These are phyloP conservation scores for Salix purpurea DNA, from an alignment of 345 rosid species.

Conservation along the genomic window DNA sequence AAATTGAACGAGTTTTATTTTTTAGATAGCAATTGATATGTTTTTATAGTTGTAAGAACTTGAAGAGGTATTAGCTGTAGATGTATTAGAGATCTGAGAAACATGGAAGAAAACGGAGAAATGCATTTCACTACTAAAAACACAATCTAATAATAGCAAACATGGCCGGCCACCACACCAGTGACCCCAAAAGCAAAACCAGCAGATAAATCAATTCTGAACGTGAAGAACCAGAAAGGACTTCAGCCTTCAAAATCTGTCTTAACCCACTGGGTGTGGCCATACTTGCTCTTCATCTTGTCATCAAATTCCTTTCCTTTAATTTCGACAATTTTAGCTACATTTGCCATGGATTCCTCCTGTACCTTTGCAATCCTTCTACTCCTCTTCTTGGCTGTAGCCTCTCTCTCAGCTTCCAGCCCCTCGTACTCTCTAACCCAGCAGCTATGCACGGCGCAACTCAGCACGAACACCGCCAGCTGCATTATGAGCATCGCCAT, in stretches of 20 bases:
- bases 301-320: slow-evolving; percentile 45
- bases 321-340: slow-evolving; percentile 31
- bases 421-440: slow-evolving; percentile 59
- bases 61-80: no score
- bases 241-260: slow-evolving; percentile 51
- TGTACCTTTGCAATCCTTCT: slow-evolving; percentile 42
- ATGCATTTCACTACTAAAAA: not conserved
- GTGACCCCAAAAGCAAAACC: slow-evolving; percentile 29
- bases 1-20: no score
- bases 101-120: no score
- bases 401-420: slow-evolving; percentile 45
- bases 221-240: not conserved
- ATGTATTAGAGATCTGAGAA: no score
- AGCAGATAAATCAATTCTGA: not conserved
- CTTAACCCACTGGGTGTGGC: slow-evolving; percentile 45
- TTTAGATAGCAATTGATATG: no score
- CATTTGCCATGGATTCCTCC: slow-evolving; percentile 49
- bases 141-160: not conserved
- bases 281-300: slow-evolving; percentile 42
- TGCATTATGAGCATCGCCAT: slow-evolving; percentile 54
- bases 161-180: slow-evolving; percentile 35
- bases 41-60: no score
- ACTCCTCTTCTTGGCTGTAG: slow-evolving; percentile 38
- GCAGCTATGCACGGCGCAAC: slow-evolving; percentile 38
- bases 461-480: slow-evolving; percentile 39